These are phyloP conservation scores for Colletotrichum cuscutae DNA, from an alignment of 2,329 filamentous ascomycete genomes.

Conservation along the genomic window DNA sequence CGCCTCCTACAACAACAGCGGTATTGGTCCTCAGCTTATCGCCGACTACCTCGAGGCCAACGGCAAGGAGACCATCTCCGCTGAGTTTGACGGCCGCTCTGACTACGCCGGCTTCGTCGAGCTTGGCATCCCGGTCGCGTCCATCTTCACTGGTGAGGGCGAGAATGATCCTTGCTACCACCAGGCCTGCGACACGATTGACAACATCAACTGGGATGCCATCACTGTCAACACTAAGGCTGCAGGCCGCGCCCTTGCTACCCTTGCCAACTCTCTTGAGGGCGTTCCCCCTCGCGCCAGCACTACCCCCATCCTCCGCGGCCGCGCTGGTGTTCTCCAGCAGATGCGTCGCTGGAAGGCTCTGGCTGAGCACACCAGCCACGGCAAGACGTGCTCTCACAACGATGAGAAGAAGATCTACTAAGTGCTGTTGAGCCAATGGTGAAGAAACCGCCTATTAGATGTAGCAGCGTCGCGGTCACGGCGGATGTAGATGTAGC, in stretches of 20 bases:
- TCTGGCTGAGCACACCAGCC: slow-evolving; percentile 19
- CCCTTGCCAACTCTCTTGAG: slow-evolving; percentile 48
- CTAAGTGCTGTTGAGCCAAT: not conserved
- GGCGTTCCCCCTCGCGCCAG: slow-evolving; percentile 45
- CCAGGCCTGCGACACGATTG: slow-evolving; percentile 50
- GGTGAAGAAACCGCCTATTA: too few relatives aligned
- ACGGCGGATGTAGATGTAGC: not conserved
- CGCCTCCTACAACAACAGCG: slow-evolving; percentile 50
- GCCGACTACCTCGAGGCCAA: slow-evolving; percentile 46
- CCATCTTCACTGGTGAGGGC: slow-evolving; percentile 53
- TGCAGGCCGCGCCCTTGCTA: slow-evolving; percentile 62
- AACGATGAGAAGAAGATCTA: slow-evolving; percentile 28
- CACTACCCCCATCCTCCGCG: slow-evolving; percentile 40
- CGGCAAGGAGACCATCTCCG: slow-evolving; percentile 44
- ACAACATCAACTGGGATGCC: slow-evolving; percentile 53
- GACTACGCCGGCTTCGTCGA: slow-evolving; percentile 53
- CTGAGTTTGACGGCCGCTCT: slow-evolving; percentile 48
- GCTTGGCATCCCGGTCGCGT: slow-evolving; percentile 51
- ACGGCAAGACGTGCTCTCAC: slow-evolving; percentile 34
- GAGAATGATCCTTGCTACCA: slow-evolving; percentile 51
- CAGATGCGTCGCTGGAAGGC: slow-evolving; percentile 28
- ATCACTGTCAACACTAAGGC: slow-evolving; percentile 50
- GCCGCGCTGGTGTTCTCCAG: slow-evolving; percentile 25
- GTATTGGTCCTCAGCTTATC: slow-evolving; percentile 47
- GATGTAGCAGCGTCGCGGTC: too few relatives aligned